These are phyloP conservation scores for Candida wancherniae DNA, from an alignment of 805 yeast species.

Conservation along the genomic window DNA sequence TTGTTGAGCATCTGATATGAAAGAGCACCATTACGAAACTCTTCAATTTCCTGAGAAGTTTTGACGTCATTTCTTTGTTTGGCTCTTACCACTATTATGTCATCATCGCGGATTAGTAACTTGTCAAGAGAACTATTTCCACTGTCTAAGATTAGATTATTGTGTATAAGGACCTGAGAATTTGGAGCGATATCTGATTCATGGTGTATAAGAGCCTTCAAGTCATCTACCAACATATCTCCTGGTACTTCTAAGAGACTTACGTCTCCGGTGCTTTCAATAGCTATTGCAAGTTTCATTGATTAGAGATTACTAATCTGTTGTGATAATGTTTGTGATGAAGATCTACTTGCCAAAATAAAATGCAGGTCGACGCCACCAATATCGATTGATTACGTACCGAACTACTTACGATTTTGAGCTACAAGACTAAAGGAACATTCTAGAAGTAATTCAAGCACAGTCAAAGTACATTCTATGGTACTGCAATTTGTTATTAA, in stretches of 20 bases:
- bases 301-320: too few species aligned
- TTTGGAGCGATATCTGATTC: slow-evolving; percentile 53
- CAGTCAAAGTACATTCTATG: too few species aligned
- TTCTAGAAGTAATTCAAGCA: too few species aligned
- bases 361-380: too few species aligned
- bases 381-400: too few species aligned
- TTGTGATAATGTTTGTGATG: background rate
- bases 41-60: slow-evolving; percentile 27
- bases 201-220: slow-evolving; percentile 66
- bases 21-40: slow-evolving; percentile 45
- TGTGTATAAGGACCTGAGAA: slow-evolving; percentile 45
- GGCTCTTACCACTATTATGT: slow-evolving; percentile 44
- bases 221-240: slow-evolving; percentile 60
- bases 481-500: too few species aligned
- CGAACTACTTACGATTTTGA: too few species aligned
- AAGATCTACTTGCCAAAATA: too few species aligned
- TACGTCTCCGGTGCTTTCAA: slow-evolving; percentile 20
- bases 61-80: slow-evolving; percentile 2
- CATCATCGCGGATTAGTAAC: slow-evolving; percentile 52
- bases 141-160: slow-evolving; percentile 38
- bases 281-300: slow-evolving; percentile 17
- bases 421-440: too few species aligned
- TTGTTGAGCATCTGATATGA: slow-evolving; percentile 36
- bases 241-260: slow-evolving; percentile 58
- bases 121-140: slow-evolving; percentile 38